Base-by-base conservation (phyloP, 495 filamentous ascomycete species). In the Penicillium steckii region DNA sequence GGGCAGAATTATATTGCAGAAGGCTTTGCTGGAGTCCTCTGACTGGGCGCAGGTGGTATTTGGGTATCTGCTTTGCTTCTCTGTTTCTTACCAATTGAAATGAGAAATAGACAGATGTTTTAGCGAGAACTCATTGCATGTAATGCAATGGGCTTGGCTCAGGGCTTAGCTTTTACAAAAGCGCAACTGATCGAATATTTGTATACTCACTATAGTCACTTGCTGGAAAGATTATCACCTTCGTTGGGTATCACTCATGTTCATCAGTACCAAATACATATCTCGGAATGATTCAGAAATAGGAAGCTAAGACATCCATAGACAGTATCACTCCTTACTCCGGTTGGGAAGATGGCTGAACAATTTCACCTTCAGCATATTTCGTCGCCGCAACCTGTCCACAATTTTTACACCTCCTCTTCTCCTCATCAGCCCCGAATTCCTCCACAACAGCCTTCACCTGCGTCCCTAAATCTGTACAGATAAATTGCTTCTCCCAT, bases 391-490 rank as follows among this genome's bases (percentile, higher is more conserved):
- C 92, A 48, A 96, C 55, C 47, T 73, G 76, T 12, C 92, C 93
- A 66, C 94, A 98, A 13, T 75, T 78, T 59, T 79, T 78, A 72
- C 94, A 98, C 53, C 73, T 88, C 69, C 95, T 81, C 69, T 79
- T 82, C 58, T 83, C 81, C 53, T 85, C 81, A 60, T 84, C 84
- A 3, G 70, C 80, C 60, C 83, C 87, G 66, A 96, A 97, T 40
- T 72, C 79, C 64, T 95, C 84, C 25, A 98, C 93, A 5, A 93
- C 95, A 49, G 80, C 85, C 78, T 96, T 98, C 51, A 98, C 91
- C 79, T 98, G 94, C 35, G 90, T 95, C n/a, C 94, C 94, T 45
- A 98, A 68, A 70, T 98, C 87, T 38, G 86, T 91, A 62, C 91
- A 96, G 61, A 93, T 83, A 66, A 98, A 98, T 5, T 78, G 72